A percentile compares a stretch with the other conserved stretches of the same genome.
Evolutionary conservation across 2,329 filamentous ascomycete genomes (phyloP).

Genomic region (Alternaria gansuensis): DNA sequence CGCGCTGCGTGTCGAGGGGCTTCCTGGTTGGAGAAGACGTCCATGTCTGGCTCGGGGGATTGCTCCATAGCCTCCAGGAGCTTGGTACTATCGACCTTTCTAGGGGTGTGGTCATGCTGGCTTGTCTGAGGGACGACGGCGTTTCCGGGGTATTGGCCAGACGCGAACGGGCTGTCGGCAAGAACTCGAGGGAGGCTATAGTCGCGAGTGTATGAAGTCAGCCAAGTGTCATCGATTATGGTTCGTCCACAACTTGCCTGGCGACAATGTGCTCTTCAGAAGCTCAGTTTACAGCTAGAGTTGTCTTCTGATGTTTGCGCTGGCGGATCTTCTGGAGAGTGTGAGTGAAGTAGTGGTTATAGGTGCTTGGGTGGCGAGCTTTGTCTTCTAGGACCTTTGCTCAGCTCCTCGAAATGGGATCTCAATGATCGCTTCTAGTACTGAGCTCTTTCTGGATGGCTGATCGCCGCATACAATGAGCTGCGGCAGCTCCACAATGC

Average conservation of each 20-base stretch:
- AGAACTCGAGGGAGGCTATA: too few species aligned
- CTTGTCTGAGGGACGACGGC: too few species aligned
- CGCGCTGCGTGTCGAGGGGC: conserved; percentile 49
- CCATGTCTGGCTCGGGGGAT: conserved; percentile 43
- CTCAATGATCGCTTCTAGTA: conserved; percentile 69
- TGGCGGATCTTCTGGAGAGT: conserved; percentile 36
- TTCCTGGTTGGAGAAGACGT: conserved; percentile 46
- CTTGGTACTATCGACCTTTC: not conserved
- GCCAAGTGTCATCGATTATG: too few species aligned
- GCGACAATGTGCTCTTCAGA: too few species aligned
- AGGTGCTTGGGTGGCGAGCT: conserved; percentile 62
- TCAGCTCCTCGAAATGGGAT: conserved; percentile 64
- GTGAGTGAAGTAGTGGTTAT: conserved; percentile 57
- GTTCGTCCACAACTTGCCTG: too few species aligned
- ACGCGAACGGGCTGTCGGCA: too few species aligned
- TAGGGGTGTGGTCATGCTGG: too few species aligned
- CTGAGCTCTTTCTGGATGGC: conserved; percentile 70
- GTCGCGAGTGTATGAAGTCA: too few species aligned
- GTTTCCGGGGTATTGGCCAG: too few species aligned
- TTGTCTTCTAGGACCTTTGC: conserved; percentile 61
- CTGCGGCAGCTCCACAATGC: conserved; percentile 44
- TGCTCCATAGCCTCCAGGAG: conserved; percentile 7
- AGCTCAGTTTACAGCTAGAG: conserved; percentile 18
- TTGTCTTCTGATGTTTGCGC: conserved; percentile 16
- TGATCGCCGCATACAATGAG: conserved; percentile 59